Conservation (phyloP, 2,329 filamentous ascomycete species). For the Alternaria brassicae region DNA sequence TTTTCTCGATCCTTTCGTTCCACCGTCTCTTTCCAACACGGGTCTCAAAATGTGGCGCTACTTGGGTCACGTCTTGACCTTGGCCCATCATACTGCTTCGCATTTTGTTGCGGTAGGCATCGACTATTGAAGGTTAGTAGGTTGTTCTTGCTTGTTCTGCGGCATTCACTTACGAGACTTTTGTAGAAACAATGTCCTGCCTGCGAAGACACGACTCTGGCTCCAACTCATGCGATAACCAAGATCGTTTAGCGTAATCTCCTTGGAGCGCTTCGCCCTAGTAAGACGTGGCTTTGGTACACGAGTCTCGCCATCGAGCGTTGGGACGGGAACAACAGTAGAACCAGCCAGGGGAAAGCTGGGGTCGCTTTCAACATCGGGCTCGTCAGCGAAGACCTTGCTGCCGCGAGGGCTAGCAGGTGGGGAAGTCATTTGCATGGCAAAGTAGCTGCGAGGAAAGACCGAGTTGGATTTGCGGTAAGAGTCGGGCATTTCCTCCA, state of each 20-base stretch:
- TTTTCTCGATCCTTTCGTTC: conserved; percentile 56
- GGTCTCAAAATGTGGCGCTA: conserved; percentile 87
- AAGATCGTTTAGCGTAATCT: conserved; percentile 90
- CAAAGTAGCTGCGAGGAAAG: conserved; percentile 89
- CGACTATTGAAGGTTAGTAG: conserved; percentile 66
- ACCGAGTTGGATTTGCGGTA: conserved; percentile 91
- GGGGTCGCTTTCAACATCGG: conserved; percentile 55
- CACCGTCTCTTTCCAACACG: conserved; percentile 78
- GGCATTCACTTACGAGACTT: conserved; percentile 77
- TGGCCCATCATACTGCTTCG: conserved; percentile 79
- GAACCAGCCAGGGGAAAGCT: conserved; percentile 52
- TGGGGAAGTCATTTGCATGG: conserved; percentile 88
- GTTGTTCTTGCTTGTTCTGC: background rate
- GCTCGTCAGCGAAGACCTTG: conserved; percentile 73
- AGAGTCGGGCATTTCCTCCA: conserved; percentile 93
- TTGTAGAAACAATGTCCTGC: conserved; percentile 85
- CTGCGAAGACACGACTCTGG: conserved; percentile 89
- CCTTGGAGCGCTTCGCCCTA: conserved; percentile 73
- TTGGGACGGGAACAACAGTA: conserved; percentile 57
- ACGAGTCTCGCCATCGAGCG: conserved; percentile 75
- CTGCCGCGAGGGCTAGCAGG: conserved; percentile 77
- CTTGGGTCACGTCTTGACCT: conserved; percentile 75
- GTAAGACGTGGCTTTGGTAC: conserved; percentile 78
- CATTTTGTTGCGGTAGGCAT: conserved; percentile 93
- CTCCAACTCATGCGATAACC: conserved; percentile 97